A percentile compares a stretch with the other conserved stretches of the same genome.
phyloP scores from a whole-genome alignment of 352 stramenopile genomes.

The Hyaloperonospora arabidopsidis region DNA sequence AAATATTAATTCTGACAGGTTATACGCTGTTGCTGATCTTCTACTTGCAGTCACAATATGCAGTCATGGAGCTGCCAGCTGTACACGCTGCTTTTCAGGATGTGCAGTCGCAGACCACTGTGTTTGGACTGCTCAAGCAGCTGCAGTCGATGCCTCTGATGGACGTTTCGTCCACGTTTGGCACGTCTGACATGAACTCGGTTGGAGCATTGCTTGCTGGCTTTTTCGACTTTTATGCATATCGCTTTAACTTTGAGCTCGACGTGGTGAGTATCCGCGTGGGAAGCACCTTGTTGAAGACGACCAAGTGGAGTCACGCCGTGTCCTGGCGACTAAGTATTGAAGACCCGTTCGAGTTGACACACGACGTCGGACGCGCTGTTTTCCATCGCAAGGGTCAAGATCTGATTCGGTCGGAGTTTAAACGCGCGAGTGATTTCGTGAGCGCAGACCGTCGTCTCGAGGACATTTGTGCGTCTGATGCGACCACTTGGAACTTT shows the following conservation, averaged over 20 bases:
- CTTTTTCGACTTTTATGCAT: slow-evolving; percentile 97
- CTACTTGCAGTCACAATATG: slow-evolving; percentile 87
- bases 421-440: slow-evolving; percentile 51
- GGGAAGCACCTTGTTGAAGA: slow-evolving; percentile 53
- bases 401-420: slow-evolving; percentile 50
- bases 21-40: slow-evolving; percentile 96
- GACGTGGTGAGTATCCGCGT: slow-evolving; percentile 90
- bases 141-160: slow-evolving; percentile 51
- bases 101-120: slow-evolving; percentile 86
- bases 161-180: slow-evolving; percentile 43
- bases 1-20: slow-evolving; percentile 21
- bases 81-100: slow-evolving; percentile 43
- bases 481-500: slow-evolving; percentile 44
- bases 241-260: slow-evolving; percentile 92
- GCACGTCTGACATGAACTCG: slow-evolving; percentile 66
- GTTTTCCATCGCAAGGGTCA: slow-evolving; percentile 70
- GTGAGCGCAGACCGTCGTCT: slow-evolving; percentile 37
- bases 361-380: slow-evolving; percentile 68
- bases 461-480: slow-evolving; percentile 42
- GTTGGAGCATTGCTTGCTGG: slow-evolving; percentile 88
- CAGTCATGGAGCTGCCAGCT: slow-evolving; percentile 42
- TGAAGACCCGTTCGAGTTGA: slow-evolving; percentile 81
- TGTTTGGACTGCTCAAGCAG: slow-evolving; percentile 76
- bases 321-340: slow-evolving; percentile 77
- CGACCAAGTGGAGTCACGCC: slow-evolving; percentile 58